A percentile compares a stretch with the other conserved stretches of the same genome.
phyloP scores from a whole-genome alignment of 2,329 filamentous ascomycete genomes.

The Aspergillus uvarum region DNA sequence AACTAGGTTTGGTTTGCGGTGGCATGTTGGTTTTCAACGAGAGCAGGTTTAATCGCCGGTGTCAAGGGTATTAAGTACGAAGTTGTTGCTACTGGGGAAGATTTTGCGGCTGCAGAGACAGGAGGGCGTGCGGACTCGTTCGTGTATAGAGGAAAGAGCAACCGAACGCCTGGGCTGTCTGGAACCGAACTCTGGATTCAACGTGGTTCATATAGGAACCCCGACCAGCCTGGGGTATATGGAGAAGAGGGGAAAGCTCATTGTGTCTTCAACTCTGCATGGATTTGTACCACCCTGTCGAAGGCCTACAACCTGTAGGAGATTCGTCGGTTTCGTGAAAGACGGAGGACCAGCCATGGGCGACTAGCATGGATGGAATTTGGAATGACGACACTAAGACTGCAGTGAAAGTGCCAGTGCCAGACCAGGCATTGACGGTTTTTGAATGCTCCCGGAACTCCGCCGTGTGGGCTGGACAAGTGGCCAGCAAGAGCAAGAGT shows the following conservation, averaged over 20 bases:
- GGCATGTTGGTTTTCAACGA: conserved; percentile 8
- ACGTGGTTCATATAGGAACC: not conserved
- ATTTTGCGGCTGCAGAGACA: not conserved
- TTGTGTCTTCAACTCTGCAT: not conserved
- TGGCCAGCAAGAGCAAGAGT: not conserved
- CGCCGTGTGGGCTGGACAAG: not conserved
- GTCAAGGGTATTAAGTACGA: not conserved
- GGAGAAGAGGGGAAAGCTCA: not conserved
- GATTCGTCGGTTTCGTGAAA: no score
- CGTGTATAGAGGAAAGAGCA: not conserved
- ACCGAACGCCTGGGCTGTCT: not conserved
- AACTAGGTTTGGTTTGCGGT: conserved; percentile 1
- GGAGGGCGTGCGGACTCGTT: no score
- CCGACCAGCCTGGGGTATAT: not conserved
- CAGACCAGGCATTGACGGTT: not conserved
- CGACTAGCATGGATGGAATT: not conserved
- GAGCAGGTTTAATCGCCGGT: not conserved
- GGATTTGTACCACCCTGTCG: not conserved
- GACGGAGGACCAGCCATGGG: not conserved
- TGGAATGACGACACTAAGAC: not conserved
- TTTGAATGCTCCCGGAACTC: not conserved
- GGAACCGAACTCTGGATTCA: not conserved
- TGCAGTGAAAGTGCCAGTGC: not conserved
- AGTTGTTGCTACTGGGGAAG: not conserved
- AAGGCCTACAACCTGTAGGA: not conserved